Percentiles rank a stretch among this genome's conserved stretches.
These are phyloP conservation scores for Aspergillus unguis DNA, from an alignment of 2,329 filamentous ascomycete genomes.

Conservation along the genomic window DNA sequence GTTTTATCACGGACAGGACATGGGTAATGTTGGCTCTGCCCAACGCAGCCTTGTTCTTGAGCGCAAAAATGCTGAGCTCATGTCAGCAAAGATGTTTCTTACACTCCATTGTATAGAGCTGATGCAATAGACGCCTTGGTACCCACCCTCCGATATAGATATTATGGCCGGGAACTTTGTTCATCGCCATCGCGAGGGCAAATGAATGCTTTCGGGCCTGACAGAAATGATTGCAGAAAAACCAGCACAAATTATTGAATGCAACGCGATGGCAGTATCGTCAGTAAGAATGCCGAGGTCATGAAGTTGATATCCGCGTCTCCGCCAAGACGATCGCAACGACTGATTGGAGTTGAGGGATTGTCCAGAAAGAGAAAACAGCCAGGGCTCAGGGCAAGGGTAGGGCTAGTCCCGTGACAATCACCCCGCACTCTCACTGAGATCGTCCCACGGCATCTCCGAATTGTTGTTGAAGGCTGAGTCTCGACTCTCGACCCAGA, in stretches of 20 bases:
- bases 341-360: constrained; percentile 13
- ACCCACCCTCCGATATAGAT: constrained; percentile 75
- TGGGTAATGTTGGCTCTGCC: constrained; percentile 77
- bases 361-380: not conserved
- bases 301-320: not conserved
- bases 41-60: constrained; percentile 69
- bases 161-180: constrained; percentile 66
- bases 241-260: not conserved
- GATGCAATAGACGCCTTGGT: constrained; percentile 1
- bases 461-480: no score
- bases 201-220: not conserved
- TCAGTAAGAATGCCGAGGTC: not conserved
- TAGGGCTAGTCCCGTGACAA: not conserved
- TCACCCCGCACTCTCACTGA: constrained; percentile 6
- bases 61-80: constrained; percentile 67
- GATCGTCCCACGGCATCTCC: no score
- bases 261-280: not conserved
- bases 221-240: not conserved
- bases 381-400: constrained; percentile 22
- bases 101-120: not conserved
- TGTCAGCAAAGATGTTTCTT: constrained; percentile 1
- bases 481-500: no score
- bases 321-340: not conserved
- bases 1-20: constrained; percentile 75
- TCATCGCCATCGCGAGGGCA: constrained; percentile 45